Conservation (phyloP, 177 flowering plant genomes). For the Telopea speciosissima region DNA sequence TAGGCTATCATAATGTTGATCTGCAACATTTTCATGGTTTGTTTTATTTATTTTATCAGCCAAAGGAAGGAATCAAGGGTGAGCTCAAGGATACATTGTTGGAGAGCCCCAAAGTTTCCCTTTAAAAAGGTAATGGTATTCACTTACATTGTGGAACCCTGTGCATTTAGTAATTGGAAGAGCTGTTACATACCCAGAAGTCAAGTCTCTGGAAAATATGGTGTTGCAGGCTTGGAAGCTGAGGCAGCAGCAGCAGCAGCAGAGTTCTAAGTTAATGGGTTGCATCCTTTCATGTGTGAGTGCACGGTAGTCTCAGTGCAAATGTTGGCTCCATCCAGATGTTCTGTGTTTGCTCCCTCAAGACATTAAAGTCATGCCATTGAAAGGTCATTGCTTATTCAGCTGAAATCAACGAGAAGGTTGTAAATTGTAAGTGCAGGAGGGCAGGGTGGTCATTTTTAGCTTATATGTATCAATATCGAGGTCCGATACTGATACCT, state of each 20-base stretch:
- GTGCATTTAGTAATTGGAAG: not conserved
- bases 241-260: conserved; percentile 29
- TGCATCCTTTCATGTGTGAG: conserved; percentile 45
- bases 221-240: conserved; percentile 33
- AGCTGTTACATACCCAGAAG: not conserved
- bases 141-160: not conserved
- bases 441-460: too few relatives aligned
- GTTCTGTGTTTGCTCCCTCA: too few relatives aligned
- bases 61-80: conserved; percentile 19
- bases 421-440: too few relatives aligned
- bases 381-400: too few relatives aligned
- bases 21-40: not conserved
- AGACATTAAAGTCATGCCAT: too few relatives aligned
- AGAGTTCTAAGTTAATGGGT: conserved; percentile 27
- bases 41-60: conserved; percentile 23
- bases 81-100: conserved; percentile 34
- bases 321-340: not conserved
- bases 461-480: too few relatives aligned
- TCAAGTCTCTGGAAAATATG: not conserved
- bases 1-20: too few relatives aligned
- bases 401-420: too few relatives aligned
- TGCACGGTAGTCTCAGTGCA: conserved; percentile 12
- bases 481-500: too few relatives aligned
- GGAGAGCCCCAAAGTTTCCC: conserved; percentile 40
- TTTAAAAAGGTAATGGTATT: conserved; percentile 35